Evolutionary conservation across 345 rosid genomes (phyloP), one percentile per base, ranked within the genome.

Genomic region (Lumnitzera littorea): DNA sequence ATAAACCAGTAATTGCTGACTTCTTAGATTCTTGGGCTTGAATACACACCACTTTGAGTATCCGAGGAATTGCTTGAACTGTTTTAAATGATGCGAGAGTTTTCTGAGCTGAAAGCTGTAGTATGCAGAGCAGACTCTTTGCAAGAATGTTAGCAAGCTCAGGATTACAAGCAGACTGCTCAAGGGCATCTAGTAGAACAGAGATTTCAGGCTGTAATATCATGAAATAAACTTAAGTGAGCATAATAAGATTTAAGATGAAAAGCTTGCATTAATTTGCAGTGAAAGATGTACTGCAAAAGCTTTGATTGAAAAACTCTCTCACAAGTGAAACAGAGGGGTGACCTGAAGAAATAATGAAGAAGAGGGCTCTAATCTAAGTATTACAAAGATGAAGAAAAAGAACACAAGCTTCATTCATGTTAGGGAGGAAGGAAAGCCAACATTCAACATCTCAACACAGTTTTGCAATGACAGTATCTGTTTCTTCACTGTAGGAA

Each of bases 111-210:
- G 89, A 79, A 67, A 82, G 83, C 69, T 78, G 88, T 66, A 91
- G 70, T 70, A 88, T 74, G 24, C 74, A 81, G 67, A 79, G 81
- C 60, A 91, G 82, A 59, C 88, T 64, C 75, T 74, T 88, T 53
- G 85, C 86, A 73, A 91, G 80, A 79, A 80, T 70, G 53, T 56
- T 55, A n/a, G 89, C 89, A 13, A 85, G 79, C 60, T 72, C 78
- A 48, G 91, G 83, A 68, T 82, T 78, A 64, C 79, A 85, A 55
- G 83, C 82, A 78, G 81, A 91, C 66, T 85, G 81, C 72, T 91
- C 98, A 68, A 91, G 82, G 65, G 98, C 91, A 74, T 87, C 92
- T 80, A 91, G 60, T 46, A 91, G 72, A 68, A 80, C 86, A 75
- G 95, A 83, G 52, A 78, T 58, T 62, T 85, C 92, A 48, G 95